Evolutionary conservation across 176 grass and related monocot species (phyloP).

Genomic region (Otatea glauca): DNA sequence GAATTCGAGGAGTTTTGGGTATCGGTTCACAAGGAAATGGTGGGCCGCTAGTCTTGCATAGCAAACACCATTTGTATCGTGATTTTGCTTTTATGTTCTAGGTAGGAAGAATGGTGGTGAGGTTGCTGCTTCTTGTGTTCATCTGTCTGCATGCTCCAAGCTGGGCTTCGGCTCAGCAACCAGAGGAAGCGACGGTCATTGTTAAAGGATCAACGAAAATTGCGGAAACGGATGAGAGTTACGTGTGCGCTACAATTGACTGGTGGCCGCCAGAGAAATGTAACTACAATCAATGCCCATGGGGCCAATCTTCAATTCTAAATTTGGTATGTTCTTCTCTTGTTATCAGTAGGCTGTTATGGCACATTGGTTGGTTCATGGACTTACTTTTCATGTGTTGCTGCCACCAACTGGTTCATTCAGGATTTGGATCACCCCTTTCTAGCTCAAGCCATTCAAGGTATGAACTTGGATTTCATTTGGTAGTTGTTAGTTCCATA

Average conservation of each 20-base stretch:
- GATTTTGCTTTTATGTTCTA: constrained; percentile 18
- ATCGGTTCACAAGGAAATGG: background rate
- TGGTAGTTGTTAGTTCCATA: constrained; percentile 1
- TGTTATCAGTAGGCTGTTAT: background rate
- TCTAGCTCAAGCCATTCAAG: constrained; percentile 75
- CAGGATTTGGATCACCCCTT: constrained; percentile 91
- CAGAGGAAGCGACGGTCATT: constrained; percentile 60
- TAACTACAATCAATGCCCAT: constrained; percentile 96
- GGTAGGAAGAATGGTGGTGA: constrained; percentile 42
- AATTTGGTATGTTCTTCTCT: constrained; percentile 70
- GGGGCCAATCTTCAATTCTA: constrained; percentile 86
- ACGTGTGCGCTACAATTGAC: constrained; percentile 92
- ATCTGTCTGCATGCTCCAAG: constrained; percentile 44
- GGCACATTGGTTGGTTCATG: background rate
- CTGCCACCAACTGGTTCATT: constrained; percentile 4
- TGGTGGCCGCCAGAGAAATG: constrained; percentile 99
- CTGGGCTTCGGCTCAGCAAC: constrained; percentile 54
- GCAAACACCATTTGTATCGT: background rate
- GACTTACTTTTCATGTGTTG: constrained; percentile 34
- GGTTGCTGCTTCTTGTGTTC: constrained; percentile 36
- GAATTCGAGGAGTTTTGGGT: background rate
- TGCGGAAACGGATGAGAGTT: constrained; percentile 70
- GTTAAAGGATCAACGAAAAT: constrained; percentile 71
- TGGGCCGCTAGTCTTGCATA: background rate
- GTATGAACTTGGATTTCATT: constrained; percentile 47